Conservation (phyloP, 163 green algal species). For the Volvox carteri region DNA sequence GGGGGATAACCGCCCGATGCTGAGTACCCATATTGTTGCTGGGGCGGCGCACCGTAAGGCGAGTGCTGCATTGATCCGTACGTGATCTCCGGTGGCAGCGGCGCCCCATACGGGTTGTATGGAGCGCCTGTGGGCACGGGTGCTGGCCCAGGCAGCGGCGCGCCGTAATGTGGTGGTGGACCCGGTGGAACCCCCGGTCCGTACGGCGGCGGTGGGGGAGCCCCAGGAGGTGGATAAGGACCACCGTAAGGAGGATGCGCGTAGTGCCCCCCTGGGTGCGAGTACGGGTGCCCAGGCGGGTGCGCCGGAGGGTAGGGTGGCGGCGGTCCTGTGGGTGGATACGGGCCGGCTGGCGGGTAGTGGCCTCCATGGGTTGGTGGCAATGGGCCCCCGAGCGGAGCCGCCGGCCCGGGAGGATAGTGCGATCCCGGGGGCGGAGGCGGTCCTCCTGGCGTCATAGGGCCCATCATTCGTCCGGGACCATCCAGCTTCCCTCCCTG, state of each 20-base stretch:
- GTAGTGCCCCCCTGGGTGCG: conserved; percentile 20
- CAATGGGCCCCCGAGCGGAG: conserved; percentile 6
- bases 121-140: not conserved
- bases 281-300: conserved; percentile 5
- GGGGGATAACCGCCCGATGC: not conserved
- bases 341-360: conserved; percentile 34
- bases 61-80: not conserved
- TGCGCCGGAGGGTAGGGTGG: conserved; percentile 21
- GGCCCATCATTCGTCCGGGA: conserved; percentile 56
- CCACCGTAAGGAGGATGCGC: conserved; percentile 25
- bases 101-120: conserved; percentile 22
- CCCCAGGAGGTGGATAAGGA: conserved; percentile 12
- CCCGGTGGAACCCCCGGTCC: conserved; percentile 7
- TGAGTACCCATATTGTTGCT: conserved; percentile 16
- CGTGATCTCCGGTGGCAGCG: not conserved
- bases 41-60: conserved; percentile 11
- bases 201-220: conserved; percentile 27
- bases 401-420: conserved; percentile 9
- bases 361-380: conserved; percentile 19
- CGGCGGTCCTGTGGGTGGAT: conserved; percentile 7
- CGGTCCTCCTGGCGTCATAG: conserved; percentile 11
- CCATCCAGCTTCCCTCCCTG: conserved; percentile 32
- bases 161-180: conserved; percentile 33
- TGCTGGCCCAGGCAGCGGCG: not conserved
- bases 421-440: not conserved